Evolutionary conservation across 2,329 filamentous ascomycete species (phyloP).

Genomic region (Cordyceps fumosorosea): DNA sequence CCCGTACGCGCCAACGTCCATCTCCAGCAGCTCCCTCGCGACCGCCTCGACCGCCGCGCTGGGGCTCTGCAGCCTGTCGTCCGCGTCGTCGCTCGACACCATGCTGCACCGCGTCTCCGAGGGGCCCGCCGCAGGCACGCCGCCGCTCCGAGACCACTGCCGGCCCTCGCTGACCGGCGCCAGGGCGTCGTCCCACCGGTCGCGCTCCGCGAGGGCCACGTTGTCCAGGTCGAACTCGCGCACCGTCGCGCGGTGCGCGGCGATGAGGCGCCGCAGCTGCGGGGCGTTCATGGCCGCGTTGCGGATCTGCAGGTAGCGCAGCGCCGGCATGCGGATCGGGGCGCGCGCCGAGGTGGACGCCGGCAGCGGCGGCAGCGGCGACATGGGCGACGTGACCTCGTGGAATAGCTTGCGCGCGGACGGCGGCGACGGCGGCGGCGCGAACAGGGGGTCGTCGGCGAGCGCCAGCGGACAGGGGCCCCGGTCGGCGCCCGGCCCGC

Average conservation of each 20-base stretch:
- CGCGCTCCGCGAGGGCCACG: slow-evolving; percentile 58
- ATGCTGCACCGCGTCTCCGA: slow-evolving; percentile 22
- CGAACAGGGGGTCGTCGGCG: slow-evolving; percentile 62
- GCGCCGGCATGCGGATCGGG: slow-evolving; percentile 58
- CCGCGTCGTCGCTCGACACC: slow-evolving; percentile 27
- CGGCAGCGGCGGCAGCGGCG: slow-evolving; percentile 54
- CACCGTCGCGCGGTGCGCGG: slow-evolving; percentile 59
- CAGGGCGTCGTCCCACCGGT: slow-evolving; percentile 78
- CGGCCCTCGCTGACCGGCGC: slow-evolving; percentile 51
- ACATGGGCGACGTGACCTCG: slow-evolving; percentile 60
- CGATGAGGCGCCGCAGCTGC: slow-evolving; percentile 65
- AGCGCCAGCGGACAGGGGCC: slow-evolving; percentile 70
- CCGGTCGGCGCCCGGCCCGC: slow-evolving; percentile 37
- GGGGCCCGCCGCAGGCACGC: slow-evolving; percentile 8
- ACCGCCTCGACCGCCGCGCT: slow-evolving; percentile 51
- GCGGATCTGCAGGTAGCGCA: slow-evolving; percentile 63
- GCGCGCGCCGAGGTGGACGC: slow-evolving; percentile 39
- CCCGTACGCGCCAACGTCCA: slow-evolving; percentile 33
- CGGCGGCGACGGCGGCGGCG: slow-evolving; percentile 46
- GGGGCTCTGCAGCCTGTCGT: slow-evolving; percentile 34
- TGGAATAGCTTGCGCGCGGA: slow-evolving; percentile 53
- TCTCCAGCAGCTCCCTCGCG: slow-evolving; percentile 39
- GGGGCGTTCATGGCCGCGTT: slow-evolving; percentile 66
- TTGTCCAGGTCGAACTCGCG: slow-evolving; percentile 76
- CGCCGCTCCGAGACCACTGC: slow-evolving; percentile 30